Percentiles rank a stretch among this genome's conserved stretches.
Evolutionary conservation across 2,329 filamentous ascomycete genomes (phyloP).

Genomic region (Domatiomyces globalis): DNA sequence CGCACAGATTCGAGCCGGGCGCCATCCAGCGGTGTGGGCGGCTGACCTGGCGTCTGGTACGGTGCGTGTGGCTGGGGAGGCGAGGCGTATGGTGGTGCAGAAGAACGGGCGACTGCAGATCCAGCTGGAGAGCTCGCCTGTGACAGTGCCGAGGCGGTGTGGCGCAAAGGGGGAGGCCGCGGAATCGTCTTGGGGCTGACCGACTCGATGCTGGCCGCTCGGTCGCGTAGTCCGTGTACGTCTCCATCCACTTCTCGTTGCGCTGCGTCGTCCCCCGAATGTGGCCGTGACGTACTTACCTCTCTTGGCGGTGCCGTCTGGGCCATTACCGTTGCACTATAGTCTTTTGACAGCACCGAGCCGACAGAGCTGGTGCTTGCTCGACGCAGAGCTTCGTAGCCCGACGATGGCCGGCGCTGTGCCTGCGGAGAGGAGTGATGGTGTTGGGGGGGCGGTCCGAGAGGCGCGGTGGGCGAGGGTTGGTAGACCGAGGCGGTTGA

Average conservation of each 20-base stretch:
- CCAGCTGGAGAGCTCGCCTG: background rate
- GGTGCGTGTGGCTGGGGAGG: background rate
- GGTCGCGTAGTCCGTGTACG: background rate
- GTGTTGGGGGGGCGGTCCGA: slow-evolving; percentile 16
- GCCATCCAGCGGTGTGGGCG: slow-evolving; percentile 7
- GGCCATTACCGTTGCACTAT: slow-evolving; percentile 3
- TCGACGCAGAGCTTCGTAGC: slow-evolving; percentile 15
- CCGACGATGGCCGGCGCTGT: slow-evolving; percentile 15
- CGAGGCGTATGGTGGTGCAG: background rate
- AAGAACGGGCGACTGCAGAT: background rate
- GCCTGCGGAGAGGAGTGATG: slow-evolving; percentile 13
- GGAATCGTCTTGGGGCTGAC: slow-evolving; percentile 20
- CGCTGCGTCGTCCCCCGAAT: slow-evolving; percentile 9
- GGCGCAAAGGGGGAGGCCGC: slow-evolving; percentile 11
- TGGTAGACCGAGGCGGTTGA: slow-evolving; percentile 9
- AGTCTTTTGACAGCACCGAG: slow-evolving; percentile 14
- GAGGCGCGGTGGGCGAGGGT: slow-evolving; percentile 14
- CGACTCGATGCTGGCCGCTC: slow-evolving; percentile 12
- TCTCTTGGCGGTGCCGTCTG: slow-evolving; percentile 10
- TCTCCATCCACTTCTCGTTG: background rate
- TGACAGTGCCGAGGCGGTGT: background rate
- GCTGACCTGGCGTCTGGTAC: background rate
- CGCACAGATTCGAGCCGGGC: slow-evolving; percentile 1
- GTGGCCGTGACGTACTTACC: slow-evolving; percentile 12
- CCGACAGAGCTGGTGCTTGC: slow-evolving; percentile 7